Conservation (phyloP, 768 basidiomycete genomes). For the Mrakia frigida region DNA sequence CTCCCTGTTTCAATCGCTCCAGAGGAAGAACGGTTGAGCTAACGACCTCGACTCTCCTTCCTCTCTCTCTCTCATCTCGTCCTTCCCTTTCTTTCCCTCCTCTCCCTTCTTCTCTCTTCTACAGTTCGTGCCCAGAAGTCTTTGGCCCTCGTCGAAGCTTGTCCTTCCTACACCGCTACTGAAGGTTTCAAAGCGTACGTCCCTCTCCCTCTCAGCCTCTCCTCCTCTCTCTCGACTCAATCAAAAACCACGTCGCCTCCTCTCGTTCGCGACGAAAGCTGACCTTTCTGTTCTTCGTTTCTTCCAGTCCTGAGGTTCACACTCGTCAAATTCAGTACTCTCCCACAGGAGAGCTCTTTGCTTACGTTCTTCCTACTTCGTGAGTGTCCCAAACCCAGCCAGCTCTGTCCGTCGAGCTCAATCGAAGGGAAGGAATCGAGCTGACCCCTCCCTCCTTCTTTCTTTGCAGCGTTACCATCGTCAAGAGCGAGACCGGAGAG, state of each 20-base stretch:
- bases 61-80: background rate
- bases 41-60: background rate
- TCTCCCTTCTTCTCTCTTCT: background rate
- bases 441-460: background rate
- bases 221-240: no score
- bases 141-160: constrained; percentile 74
- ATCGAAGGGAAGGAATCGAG: background rate
- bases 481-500: constrained; percentile 27
- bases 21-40: background rate
- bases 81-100: background rate
- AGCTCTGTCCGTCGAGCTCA: background rate
- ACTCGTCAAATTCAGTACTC: constrained; percentile 34
- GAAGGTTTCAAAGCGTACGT: constrained; percentile 50
- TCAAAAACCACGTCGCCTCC: background rate
- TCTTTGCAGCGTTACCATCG: constrained; percentile 49
- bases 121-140: constrained; percentile 94
- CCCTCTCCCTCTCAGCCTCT: background rate
- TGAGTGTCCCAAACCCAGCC: background rate
- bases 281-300: background rate
- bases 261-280: background rate
- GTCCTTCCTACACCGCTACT: constrained; percentile 66
- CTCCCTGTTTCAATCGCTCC: background rate
- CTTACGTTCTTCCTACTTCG: constrained; percentile 34
- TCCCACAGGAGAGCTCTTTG: constrained; percentile 37
- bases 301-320: constrained; percentile 25